Evolutionary conservation across 352 stramenopile species (phyloP).

Genomic region (Phytophthora gonapodyides): DNA sequence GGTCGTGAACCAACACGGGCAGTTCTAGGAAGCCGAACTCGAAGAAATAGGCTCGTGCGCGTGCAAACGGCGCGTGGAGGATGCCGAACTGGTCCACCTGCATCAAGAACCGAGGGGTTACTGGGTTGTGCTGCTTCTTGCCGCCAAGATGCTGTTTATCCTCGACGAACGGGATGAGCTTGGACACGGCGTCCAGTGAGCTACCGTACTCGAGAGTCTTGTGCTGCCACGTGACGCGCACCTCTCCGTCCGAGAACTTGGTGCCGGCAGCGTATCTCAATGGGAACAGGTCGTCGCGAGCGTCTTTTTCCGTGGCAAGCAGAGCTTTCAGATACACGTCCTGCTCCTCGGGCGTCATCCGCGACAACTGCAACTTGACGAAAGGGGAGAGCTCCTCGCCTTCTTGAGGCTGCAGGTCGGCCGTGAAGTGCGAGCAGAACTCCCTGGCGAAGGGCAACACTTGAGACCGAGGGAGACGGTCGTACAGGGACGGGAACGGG

Average conservation of each 20-base stretch:
- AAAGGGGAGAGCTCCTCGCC: slow-evolving; percentile 25
- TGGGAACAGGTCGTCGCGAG: slow-evolving; percentile 73
- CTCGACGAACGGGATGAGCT: slow-evolving; percentile 66
- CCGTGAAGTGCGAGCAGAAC: slow-evolving; percentile 33
- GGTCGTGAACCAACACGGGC: slow-evolving; percentile 48
- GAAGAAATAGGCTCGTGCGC: slow-evolving; percentile 82
- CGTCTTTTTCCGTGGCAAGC: slow-evolving; percentile 38
- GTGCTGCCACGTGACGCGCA: slow-evolving; percentile 56
- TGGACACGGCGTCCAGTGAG: slow-evolving; percentile 61
- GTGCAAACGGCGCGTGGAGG: slow-evolving; percentile 82
- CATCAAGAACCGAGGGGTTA: slow-evolving; percentile 54
- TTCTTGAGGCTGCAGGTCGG: slow-evolving; percentile 5
- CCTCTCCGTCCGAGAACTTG: slow-evolving; percentile 68
- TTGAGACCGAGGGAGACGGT: slow-evolving; percentile 51
- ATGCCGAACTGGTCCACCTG: slow-evolving; percentile 92
- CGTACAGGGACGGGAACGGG: slow-evolving; percentile 85
- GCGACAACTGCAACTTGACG: slow-evolving; percentile 34
- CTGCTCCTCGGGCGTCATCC: slow-evolving; percentile 34
- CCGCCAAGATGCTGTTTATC: slow-evolving; percentile 23
- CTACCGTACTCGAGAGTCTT: slow-evolving; percentile 73
- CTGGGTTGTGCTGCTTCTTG: slow-evolving; percentile 8
- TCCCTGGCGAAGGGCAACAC: slow-evolving; percentile 49
- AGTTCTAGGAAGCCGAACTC: slow-evolving; percentile 70
- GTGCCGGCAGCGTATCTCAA: slow-evolving; percentile 81
- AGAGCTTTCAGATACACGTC: slow-evolving; percentile 48